These are phyloP conservation scores for Ceraceosorus guamensis DNA, from an alignment of 1,284 basidiomycete species.

Conservation along the genomic window DNA sequence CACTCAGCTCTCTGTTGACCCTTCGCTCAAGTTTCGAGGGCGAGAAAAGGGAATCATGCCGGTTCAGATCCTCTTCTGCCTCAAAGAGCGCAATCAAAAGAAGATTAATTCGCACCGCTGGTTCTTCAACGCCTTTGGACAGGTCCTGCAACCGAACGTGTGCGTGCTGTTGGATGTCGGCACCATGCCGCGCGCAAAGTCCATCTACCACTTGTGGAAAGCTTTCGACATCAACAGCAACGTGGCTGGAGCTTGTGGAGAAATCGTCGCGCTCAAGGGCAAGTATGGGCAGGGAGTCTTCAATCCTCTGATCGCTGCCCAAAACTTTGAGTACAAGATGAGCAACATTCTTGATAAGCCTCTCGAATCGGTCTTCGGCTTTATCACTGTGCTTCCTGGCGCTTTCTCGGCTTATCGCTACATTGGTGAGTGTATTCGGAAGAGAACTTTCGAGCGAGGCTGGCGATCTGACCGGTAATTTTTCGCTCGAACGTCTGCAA, in stretches of 20 bases:
- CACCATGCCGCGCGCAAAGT: slow-evolving; percentile 61
- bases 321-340: slow-evolving; percentile 47
- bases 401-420: slow-evolving; percentile 76
- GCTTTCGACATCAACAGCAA: slow-evolving; percentile 92
- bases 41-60: slow-evolving; percentile 65
- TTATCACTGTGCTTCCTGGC: slow-evolving; percentile 84
- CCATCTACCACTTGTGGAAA: slow-evolving; percentile 92
- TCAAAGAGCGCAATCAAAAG: slow-evolving; percentile 87
- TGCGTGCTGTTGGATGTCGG: slow-evolving; percentile 91
- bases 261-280: slow-evolving; percentile 86
- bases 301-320: slow-evolving; percentile 63
- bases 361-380: slow-evolving; percentile 67
- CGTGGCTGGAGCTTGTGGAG: slow-evolving; percentile 92
- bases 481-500: no score
- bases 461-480: no score
- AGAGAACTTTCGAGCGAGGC: no score
- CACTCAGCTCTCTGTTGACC: slow-evolving; percentile 66
- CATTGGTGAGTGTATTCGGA: slow-evolving; percentile 50
- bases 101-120: slow-evolving; percentile 53
- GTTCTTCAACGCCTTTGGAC: slow-evolving; percentile 51
- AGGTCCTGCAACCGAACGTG: slow-evolving; percentile 63
- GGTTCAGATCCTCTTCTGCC: slow-evolving; percentile 85
- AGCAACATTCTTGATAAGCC: slow-evolving; percentile 53
- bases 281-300: slow-evolving; percentile 57
- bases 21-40: slow-evolving; percentile 72